Evolutionary conservation across 768 basidiomycete genomes (phyloP).

Genomic region (Auricularia sp.): DNA sequence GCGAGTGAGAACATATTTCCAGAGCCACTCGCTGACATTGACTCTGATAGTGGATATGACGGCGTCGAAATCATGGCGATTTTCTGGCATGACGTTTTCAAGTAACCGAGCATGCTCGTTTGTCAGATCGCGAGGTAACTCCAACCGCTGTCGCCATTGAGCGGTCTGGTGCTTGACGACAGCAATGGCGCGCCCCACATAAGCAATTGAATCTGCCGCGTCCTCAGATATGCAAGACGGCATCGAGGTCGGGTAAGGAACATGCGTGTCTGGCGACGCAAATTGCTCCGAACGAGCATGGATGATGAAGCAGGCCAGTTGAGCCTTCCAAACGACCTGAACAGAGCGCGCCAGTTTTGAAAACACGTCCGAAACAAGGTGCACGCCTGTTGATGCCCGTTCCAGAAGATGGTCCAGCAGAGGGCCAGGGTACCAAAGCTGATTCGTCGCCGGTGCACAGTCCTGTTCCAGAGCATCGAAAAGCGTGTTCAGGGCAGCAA

Average conservation of each 20-base stretch:
- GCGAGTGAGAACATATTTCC: constrained; percentile 78
- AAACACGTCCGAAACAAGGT: constrained; percentile 64
- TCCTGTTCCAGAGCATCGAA: constrained; percentile 48
- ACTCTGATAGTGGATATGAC: constrained; percentile 66
- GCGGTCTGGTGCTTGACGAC: constrained; percentile 58
- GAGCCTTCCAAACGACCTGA: constrained; percentile 73
- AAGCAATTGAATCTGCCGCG: constrained; percentile 71
- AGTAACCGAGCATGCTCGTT: constrained; percentile 55
- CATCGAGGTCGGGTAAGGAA: constrained; percentile 53
- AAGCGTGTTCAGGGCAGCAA: constrained; percentile 59
- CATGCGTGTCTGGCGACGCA: constrained; percentile 43
- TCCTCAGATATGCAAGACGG: constrained; percentile 67
- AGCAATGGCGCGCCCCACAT: constrained; percentile 79
- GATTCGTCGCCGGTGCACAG: constrained; percentile 20
- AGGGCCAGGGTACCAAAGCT: constrained; percentile 57
- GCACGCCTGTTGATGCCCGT: constrained; percentile 68
- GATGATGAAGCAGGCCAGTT: constrained; percentile 72
- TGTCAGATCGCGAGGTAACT: constrained; percentile 60
- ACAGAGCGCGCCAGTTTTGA: constrained; percentile 63
- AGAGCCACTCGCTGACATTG: constrained; percentile 88
- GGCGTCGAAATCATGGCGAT: constrained; percentile 66
- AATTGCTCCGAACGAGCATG: constrained; percentile 72
- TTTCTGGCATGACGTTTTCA: constrained; percentile 60
- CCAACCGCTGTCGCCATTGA: constrained; percentile 14
- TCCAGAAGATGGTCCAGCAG: constrained; percentile 70